A percentile compares a stretch with the other conserved stretches of the same genome.
Evolutionary conservation across 768 basidiomycete genomes (phyloP).

Genomic region (Lentinula detonsa): DNA sequence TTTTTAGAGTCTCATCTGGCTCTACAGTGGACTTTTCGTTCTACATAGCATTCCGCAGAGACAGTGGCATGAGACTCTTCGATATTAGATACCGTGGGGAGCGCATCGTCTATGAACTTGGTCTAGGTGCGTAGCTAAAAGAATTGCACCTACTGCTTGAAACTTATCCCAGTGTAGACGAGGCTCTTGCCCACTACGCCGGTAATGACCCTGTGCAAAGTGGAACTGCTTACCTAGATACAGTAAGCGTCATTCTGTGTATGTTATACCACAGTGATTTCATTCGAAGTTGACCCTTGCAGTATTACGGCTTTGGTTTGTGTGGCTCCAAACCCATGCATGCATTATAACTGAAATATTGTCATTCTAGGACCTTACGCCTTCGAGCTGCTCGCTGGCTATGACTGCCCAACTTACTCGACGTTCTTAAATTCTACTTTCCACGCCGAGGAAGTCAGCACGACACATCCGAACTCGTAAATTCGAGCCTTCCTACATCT

Average conservation of each 20-base stretch:
- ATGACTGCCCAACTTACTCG: slow-evolving; percentile 49
- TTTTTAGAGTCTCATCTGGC: background rate
- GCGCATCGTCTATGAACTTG: slow-evolving; percentile 47
- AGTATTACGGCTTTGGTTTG: slow-evolving; percentile 13
- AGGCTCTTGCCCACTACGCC: slow-evolving; percentile 18
- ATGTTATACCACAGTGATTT: background rate
- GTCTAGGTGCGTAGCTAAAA: slow-evolving; percentile 5
- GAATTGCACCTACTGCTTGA: background rate
- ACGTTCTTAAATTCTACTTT: slow-evolving; percentile 46
- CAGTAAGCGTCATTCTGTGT: background rate
- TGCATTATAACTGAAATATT: background rate
- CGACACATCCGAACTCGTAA: slow-evolving; percentile 27
- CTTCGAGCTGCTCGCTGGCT: slow-evolving; percentile 45
- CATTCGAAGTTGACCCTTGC: background rate
- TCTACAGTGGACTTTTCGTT: slow-evolving; percentile 15
- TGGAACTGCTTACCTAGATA: slow-evolving; percentile 46
- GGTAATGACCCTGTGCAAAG: slow-evolving; percentile 48
- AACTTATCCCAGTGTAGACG: background rate
- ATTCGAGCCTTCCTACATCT: background rate
- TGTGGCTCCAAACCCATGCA: background rate
- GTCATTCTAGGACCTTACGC: slow-evolving; percentile 17
- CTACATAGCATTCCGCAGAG: slow-evolving; percentile 41
- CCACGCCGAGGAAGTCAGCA: slow-evolving; percentile 31
- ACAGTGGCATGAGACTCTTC: slow-evolving; percentile 43
- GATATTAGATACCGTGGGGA: slow-evolving; percentile 32